A percentile compares a stretch with the other conserved stretches of the same genome.
These are phyloP conservation scores for Penicillium sp. DNA, from an alignment of 2,329 filamentous ascomycete genomes.

Conservation along the genomic window DNA sequence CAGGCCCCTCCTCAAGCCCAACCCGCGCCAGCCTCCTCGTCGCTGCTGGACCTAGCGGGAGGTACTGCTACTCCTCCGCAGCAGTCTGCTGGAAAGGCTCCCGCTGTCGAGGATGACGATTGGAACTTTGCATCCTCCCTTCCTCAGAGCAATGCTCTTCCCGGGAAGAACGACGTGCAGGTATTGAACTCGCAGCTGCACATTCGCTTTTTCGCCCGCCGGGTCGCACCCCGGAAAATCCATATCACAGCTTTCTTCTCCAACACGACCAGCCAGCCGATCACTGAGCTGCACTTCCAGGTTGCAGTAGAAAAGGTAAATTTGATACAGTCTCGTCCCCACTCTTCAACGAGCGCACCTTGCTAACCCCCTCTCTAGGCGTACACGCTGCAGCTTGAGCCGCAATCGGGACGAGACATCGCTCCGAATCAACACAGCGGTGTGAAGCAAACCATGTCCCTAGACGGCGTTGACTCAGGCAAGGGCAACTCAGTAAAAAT, in stretches of 20 bases:
- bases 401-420: conserved; percentile 75
- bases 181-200: conserved; percentile 67
- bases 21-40: conserved; percentile 23
- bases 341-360: background rate
- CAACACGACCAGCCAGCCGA: conserved; percentile 66
- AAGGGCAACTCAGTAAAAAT: conserved; percentile 81
- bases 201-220: conserved; percentile 69
- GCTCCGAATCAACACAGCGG: conserved; percentile 67
- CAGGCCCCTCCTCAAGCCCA: conserved; percentile 25
- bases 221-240: conserved; percentile 54
- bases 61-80: conserved; percentile 17
- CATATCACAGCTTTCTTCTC: conserved; percentile 75
- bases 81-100: conserved; percentile 29
- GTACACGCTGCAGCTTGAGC: conserved; percentile 67
- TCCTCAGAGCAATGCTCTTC: conserved; percentile 55
- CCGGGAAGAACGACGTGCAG: conserved; percentile 58
- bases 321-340: background rate
- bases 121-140: conserved; percentile 90
- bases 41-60: conserved; percentile 34
- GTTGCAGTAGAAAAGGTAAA: conserved; percentile 86
- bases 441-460: conserved; percentile 73
- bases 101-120: conserved; percentile 69
- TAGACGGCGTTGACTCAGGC: conserved; percentile 67
- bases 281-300: conserved; percentile 82
- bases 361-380: conserved; percentile 10